Evolutionary conservation across 2,329 filamentous ascomycete species (phyloP).

Genomic region (Botrytis deweyae): DNA sequence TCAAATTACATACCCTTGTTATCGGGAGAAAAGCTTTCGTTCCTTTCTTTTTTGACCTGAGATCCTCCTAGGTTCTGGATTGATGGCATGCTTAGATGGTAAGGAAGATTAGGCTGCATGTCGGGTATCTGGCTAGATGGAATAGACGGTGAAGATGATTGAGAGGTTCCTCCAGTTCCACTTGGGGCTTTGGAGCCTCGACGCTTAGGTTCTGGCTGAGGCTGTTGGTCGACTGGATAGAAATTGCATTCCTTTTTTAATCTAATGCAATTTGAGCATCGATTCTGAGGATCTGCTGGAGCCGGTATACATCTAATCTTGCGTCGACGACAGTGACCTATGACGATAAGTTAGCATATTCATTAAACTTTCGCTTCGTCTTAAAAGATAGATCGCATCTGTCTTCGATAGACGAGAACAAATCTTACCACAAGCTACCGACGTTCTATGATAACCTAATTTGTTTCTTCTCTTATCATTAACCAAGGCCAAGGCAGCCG

Average conservation of each 20-base stretch:
- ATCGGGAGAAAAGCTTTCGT: slow-evolving; percentile 39
- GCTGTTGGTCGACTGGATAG: slow-evolving; percentile 79
- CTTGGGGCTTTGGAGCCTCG: slow-evolving; percentile 42
- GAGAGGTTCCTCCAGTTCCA: slow-evolving; percentile 41
- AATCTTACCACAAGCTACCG: slow-evolving; percentile 88
- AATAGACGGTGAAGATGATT: slow-evolving; percentile 51
- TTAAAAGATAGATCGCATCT: slow-evolving; percentile 21
- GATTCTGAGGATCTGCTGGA: slow-evolving; percentile 67
- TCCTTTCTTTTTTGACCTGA: slow-evolving; percentile 43
- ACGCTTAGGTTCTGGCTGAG: slow-evolving; percentile 47
- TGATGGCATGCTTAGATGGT: slow-evolving; percentile 47
- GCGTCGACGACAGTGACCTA: slow-evolving; percentile 86
- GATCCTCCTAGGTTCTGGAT: slow-evolving; percentile 48
- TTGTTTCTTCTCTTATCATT: slow-evolving; percentile 80
- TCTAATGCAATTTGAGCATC: slow-evolving; percentile 90
- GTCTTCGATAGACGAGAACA: slow-evolving; percentile 12
- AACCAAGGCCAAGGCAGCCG: slow-evolving; percentile 38
- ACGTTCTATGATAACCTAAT: slow-evolving; percentile 91
- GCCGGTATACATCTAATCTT: slow-evolving; percentile 90
- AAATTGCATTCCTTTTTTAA: slow-evolving; percentile 95
- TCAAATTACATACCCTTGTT: slow-evolving; percentile 35
- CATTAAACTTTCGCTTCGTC: not conserved
- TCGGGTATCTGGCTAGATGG: slow-evolving; percentile 46
- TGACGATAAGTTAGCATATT: slow-evolving; percentile 26
- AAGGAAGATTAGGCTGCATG: slow-evolving; percentile 44